Percentiles rank a stretch among this genome's conserved stretches.
These are phyloP conservation scores for Hypoxylon lenormandii DNA, from an alignment of 495 filamentous ascomycete genomes.

Conservation along the genomic window DNA sequence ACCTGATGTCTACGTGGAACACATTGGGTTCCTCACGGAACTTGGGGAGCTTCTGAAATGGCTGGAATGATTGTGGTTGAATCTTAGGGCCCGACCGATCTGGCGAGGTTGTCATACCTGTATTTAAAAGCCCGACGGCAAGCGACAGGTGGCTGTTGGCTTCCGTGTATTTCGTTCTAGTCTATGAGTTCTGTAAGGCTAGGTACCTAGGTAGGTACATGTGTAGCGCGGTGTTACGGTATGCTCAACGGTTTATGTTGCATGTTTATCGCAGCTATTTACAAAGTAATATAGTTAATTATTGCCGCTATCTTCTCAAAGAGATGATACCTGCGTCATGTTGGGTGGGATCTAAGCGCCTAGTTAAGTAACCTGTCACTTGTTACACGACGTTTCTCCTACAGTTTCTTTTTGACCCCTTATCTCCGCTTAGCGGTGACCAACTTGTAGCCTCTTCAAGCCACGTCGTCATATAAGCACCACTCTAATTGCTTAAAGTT, in stretches of 20 bases:
- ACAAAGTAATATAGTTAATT: background rate
- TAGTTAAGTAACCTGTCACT: too few relatives aligned
- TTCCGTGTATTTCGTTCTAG: background rate
- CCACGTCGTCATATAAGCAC: too few relatives aligned
- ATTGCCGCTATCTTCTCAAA: background rate
- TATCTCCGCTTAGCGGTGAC: too few relatives aligned
- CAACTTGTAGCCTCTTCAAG: too few relatives aligned
- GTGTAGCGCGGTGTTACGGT: background rate
- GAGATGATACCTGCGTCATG: too few relatives aligned
- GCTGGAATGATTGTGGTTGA: too few relatives aligned
- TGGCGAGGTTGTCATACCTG: background rate
- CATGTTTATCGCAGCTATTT: background rate
- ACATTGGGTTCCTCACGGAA: constrained; percentile 51
- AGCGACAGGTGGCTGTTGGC: background rate
- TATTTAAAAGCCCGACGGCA: background rate
- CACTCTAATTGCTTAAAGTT: too few relatives aligned
- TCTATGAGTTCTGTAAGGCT: background rate
- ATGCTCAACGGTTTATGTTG: background rate
- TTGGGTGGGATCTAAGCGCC: too few relatives aligned
- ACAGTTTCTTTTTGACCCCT: too few relatives aligned
- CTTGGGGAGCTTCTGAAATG: constrained; percentile 45
- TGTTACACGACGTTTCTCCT: too few relatives aligned
- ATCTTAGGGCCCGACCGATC: too few relatives aligned
- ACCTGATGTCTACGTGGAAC: constrained; percentile 57
- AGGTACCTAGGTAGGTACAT: too few relatives aligned